These are phyloP conservation scores for Fusarium oligoseptatum DNA, from an alignment of 2,329 filamentous ascomycete species.

Conservation along the genomic window DNA sequence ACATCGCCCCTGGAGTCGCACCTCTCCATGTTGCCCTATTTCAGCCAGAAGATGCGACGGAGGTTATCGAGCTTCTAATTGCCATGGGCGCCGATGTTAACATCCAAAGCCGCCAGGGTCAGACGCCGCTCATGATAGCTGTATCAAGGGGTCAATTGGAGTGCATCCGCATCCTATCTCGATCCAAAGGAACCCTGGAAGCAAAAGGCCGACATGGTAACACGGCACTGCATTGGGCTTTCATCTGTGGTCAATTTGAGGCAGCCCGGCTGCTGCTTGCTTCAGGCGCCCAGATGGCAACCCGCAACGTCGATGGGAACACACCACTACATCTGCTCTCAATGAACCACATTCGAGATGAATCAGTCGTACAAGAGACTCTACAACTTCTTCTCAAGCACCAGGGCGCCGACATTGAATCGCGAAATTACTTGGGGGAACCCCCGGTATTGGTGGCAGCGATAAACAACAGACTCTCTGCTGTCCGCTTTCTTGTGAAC, in stretches of 20 bases:
- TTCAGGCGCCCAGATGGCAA: slow-evolving; percentile 1
- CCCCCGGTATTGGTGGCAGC: neutral
- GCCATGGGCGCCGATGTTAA: slow-evolving; percentile 12
- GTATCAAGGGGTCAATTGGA: fast-evolving
- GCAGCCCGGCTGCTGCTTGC: slow-evolving; percentile 1
- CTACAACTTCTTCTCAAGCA: neutral
- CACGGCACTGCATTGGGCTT: slow-evolving; percentile 12
- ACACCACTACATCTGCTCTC: neutral
- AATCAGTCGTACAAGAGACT: neutral
- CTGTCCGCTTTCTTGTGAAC: neutral
- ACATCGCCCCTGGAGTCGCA: neutral
- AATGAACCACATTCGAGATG: neutral
- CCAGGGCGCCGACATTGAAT: neutral
- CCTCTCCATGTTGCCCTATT: neutral
- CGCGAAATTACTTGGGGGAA: neutral
- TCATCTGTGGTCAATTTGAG: neutral
- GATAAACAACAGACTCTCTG: fast-evolving
- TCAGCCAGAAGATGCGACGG: fast-evolving
- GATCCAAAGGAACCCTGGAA: neutral
- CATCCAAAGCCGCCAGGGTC: neutral
- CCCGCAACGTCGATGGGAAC: neutral
- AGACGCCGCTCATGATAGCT: slow-evolving; percentile 8
- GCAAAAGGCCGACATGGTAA: neutral
- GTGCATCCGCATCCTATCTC: neutral
- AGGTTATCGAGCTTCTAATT: slow-evolving; percentile 2